Evolutionary conservation across 768 basidiomycete genomes (phyloP), one percentile per base, ranked within the genome.

Genomic region (Kwoniella sp.): DNA sequence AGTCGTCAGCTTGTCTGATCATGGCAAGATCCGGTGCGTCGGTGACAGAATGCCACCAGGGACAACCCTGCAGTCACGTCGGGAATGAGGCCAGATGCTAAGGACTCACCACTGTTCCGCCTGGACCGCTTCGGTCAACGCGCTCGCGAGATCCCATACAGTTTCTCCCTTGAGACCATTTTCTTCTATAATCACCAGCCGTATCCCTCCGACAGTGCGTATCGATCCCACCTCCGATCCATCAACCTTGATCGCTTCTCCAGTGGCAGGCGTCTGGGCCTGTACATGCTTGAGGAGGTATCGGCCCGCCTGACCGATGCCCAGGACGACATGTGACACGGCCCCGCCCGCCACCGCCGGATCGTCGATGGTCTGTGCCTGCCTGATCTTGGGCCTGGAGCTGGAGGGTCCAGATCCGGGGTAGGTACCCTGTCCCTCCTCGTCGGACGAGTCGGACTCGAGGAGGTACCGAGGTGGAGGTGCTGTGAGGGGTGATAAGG

Each of bases 381-480:
- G 29, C 31, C 37, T 36, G 10, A 44, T 17, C 19, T 55, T 60
- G 5, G 50, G 37, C 34, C 23, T 3, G 3, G 57, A 53, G 15
- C 29, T 49, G 7, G 53, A 43, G 9, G 55, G 23, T 20, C 39
- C 46, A 15, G 54, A 44, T 38, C 36, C 28, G 6, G 59, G 45
- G 41, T 70, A 70, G 9, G 33, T 34, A 3, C 65, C 65, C 46
- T 67, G 65, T 14, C 65, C 65, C 49, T 70, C 69, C 56, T 70
- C 69, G 37, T 70, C 69, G n/a, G 63, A 65, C 0, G 65, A 67
- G 36, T 70, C 69, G 23, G 69, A 70, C 47, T 70, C 69, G 32
- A 70, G 61, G 19, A 67, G 53, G 49, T 70, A 70, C 39, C 69
- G 50, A 11, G 65, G 65, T 9, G 69, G 69, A 6, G 65, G 65